These are phyloP conservation scores for Pyricularia pennisetigena DNA, from an alignment of 2,329 filamentous ascomycete species.

Conservation along the genomic window DNA sequence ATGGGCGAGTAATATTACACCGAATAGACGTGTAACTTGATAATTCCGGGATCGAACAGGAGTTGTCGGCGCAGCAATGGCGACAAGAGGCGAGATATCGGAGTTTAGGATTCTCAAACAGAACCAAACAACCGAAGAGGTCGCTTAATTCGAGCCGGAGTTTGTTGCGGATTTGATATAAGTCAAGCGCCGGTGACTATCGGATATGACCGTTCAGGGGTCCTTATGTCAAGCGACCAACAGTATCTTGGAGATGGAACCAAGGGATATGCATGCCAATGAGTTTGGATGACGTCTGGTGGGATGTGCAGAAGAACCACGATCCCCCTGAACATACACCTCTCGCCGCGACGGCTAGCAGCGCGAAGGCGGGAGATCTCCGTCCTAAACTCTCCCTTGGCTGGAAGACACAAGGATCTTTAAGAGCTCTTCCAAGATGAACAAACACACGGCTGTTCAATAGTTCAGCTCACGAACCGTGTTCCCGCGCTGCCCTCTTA, in stretches of 20 bases:
- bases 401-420: not conserved
- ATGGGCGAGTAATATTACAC: constrained; percentile 10
- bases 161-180: not conserved
- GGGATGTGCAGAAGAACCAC: not conserved
- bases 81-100: not conserved
- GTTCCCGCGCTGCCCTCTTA: not conserved
- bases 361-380: not conserved
- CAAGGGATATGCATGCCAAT: not conserved
- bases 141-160: not conserved
- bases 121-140: not conserved
- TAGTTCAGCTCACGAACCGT: not conserved
- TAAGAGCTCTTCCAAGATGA: not conserved
- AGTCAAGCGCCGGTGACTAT: not conserved
- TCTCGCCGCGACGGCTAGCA: not conserved
- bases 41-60: not conserved
- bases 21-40: not conserved
- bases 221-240: not conserved
- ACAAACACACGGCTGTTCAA: not conserved
- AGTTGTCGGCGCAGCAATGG: not conserved
- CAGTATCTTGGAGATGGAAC: not conserved
- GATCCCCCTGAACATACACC: not conserved
- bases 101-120: constrained; percentile 4
- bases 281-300: not conserved
- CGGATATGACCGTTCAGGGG: constrained; percentile 1
- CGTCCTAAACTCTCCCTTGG: not conserved